Evolutionary conservation across 2,329 filamentous ascomycete genomes (phyloP), one percentile per base, ranked within the genome.

Genomic region (Juglanconis oblonga): DNA sequence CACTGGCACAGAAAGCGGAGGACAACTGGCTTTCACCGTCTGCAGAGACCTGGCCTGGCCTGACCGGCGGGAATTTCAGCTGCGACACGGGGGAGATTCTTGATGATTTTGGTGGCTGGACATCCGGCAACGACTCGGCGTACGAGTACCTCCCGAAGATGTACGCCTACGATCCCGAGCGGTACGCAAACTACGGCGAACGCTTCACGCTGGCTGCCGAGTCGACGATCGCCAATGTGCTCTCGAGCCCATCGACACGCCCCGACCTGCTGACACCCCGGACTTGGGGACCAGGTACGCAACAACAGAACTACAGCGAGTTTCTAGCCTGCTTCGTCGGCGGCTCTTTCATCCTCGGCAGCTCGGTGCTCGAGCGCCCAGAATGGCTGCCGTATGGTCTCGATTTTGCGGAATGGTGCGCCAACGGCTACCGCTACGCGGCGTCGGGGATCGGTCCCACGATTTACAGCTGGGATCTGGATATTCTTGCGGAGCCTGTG

Each of bases 121-220:
- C 52, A n/a, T 33, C 49, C 9, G 50, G 49, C 11, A 24, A 52
- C 17, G 56, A 58, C 56, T 52, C 49, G 33, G 51, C 51, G 11
- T 58, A 58, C 11, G 56, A 58, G 14, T 53, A 58, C 14, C 32
- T 58, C 14, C 45, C 51, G 14, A 58, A 58, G 33, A 58, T 58
- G 56, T 58, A 58, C 40, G 36, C 56, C 1, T 58, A 58, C 38
- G 50, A 51, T 5, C 56, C 56, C 31, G 56, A 52, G 36, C 38
- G 49, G 11, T 58, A 51, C 4, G 17, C 49, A 29, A 10, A 51
- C 8, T 40, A 8, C 4, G 17, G 31, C 9, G 33, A 58, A 33
- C 52, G 56, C 33, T 14, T 58, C 50, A 47, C 44, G 8, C 31
- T 36, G 13, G 56, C 50, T 9, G 56, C 42, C 1, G 56, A 53